Base-by-base conservation (phyloP, 345 rosid species). In the Dimocarpus longan region DNA sequence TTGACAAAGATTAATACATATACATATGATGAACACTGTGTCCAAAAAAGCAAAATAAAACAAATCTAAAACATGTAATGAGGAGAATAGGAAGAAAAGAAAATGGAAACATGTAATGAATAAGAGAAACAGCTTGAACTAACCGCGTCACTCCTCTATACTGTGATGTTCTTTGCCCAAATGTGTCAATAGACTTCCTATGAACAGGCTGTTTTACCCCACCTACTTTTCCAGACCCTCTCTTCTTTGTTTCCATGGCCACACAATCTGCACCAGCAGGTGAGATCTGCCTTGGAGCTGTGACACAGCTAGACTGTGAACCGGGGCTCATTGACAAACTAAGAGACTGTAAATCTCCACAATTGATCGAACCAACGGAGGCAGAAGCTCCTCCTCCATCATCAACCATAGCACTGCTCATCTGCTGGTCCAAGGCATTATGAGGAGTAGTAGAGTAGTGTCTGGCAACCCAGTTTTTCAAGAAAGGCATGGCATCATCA, bases 101-200 rank as follows among this genome's bases (percentile, higher is more conserved):
- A 10, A 40, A 63, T n/a, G 54, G 57, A 74, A 62, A 74, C 67
- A 10, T 28, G 8, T 19, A 64, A 0, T 15, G 26, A 39, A 28
- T 63, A 26, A 26, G 22, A 52, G 68, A n/a, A 75, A 73, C 46
- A 37, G 42, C 66, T 37, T 44, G 69, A 66, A 73, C 83, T 60
- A 72, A 89, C 97, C 97, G 89, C 24, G 97, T 92, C 54, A 92
- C 97, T 4, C 97, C 97, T 86, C 97, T 88, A 77, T 88, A 92
- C 89, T 92, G 97, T 6, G 97, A 92, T 16, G 97, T 92, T 84
- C 97, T 86, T 78, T 92, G 97, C 12, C 97, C 97, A 80, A 92
- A 92, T 52, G 95, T 91, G 80, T 92, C 97, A 32, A 92, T 88
- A 76, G 97, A 92, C 81, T 92, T 92, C 82, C 97, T 85, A 80